Evolutionary conservation across 208 protist species (phyloP).

Genomic region (Sergeia podlipaevii): DNA sequence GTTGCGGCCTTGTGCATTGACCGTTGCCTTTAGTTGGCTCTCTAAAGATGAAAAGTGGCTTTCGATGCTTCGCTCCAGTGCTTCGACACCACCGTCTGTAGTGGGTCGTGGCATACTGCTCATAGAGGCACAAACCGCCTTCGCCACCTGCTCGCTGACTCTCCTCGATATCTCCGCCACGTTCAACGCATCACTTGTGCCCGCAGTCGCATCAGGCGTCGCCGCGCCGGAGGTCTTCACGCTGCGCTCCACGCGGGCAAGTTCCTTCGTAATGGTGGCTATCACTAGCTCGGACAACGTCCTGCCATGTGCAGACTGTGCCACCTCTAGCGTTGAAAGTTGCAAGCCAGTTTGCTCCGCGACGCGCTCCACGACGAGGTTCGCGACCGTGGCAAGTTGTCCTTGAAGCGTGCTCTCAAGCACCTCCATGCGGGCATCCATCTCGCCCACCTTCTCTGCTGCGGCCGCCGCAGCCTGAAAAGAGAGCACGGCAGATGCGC

Average conservation of each 20-base stretch:
- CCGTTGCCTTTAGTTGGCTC: not conserved
- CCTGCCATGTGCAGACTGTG: slow-evolving; percentile 24
- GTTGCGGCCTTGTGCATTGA: not conserved
- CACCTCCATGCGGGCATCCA: slow-evolving; percentile 21
- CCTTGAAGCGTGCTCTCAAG: slow-evolving; percentile 44
- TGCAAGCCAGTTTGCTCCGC: slow-evolving; percentile 21
- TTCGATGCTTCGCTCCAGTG: slow-evolving; percentile 7
- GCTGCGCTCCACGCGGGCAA: slow-evolving; percentile 21
- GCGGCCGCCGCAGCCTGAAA: not conserved
- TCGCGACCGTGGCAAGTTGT: slow-evolving; percentile 60
- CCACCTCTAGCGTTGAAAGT: slow-evolving; percentile 26
- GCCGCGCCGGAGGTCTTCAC: not conserved
- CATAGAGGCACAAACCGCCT: not conserved
- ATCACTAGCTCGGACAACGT: slow-evolving; percentile 46
- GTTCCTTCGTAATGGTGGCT: slow-evolving; percentile 37
- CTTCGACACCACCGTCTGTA: not conserved
- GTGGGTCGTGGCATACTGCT: not conserved
- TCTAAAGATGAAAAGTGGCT: slow-evolving; percentile 12
- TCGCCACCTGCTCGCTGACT: slow-evolving; percentile 6
- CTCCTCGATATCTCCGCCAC: not conserved
- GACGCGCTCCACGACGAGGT: slow-evolving; percentile 48
- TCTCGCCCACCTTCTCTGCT: not conserved
- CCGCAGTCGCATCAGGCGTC: not conserved
- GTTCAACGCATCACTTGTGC: slow-evolving; percentile 1
- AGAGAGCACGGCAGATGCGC: not conserved